phyloP scores from a whole-genome alignment of 257 asterid species.

The Pogostemon cablin region DNA sequence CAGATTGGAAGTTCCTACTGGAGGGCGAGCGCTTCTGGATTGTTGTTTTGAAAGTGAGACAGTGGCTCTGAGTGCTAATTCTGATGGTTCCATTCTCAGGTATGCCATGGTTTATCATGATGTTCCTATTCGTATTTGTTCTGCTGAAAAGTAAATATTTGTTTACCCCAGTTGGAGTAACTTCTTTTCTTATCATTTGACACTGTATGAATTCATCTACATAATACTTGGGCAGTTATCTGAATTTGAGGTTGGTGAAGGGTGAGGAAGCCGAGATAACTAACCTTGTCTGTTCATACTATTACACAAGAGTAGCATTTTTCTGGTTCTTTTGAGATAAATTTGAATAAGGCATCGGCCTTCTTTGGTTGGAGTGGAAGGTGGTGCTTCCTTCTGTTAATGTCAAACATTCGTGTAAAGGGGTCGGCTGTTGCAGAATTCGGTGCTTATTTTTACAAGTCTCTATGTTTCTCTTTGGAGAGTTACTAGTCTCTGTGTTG shows the following conservation, averaged over 20 bases:
- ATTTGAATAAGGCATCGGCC: neutral
- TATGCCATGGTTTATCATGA: constrained; percentile 31
- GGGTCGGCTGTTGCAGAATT: no score
- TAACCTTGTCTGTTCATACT: no score
- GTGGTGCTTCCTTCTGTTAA: neutral
- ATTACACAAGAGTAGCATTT: no score
- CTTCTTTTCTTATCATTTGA: neutral
- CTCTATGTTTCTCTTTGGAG: no score
- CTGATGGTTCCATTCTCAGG: constrained; percentile 86
- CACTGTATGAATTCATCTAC: neutral
- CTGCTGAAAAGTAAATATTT: neutral
- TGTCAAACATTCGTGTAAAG: neutral
- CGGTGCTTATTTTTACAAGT: neutral
- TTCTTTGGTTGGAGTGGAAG: neutral
- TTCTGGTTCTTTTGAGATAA: neutral
- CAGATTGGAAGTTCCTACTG: constrained; percentile 53
- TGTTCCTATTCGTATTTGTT: neutral
- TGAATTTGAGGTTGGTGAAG: neutral
- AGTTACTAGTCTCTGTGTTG: neutral
- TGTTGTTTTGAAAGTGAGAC: constrained; percentile 74
- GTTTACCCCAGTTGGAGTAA: neutral
- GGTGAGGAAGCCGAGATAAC: neutral
- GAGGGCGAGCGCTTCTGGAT: constrained; percentile 60
- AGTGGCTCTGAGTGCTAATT: constrained; percentile 59
- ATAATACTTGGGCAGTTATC: neutral